Evolutionary conservation across 176 grass and related monocot genomes (phyloP), one percentile per base, ranked within the genome.

Genomic region (Thalia dealbata): DNA sequence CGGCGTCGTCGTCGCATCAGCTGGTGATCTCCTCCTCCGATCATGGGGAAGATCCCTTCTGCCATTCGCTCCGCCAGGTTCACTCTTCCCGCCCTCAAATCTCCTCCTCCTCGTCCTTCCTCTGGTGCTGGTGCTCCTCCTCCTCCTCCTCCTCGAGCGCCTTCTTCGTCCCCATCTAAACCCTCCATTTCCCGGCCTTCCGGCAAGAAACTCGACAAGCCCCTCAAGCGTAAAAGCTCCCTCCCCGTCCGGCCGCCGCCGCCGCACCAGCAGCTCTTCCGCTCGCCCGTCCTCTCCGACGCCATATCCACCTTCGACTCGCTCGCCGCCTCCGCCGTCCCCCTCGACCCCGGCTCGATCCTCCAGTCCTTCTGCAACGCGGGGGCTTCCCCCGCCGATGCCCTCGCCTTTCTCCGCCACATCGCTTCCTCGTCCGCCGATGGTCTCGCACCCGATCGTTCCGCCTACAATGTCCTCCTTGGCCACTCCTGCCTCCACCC

Each of bases 11-110:
- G n/a, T n/a, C 42, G 42, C 42, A 44, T 44, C 45, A 58, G 6
- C 35, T 43, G 19, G 12, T 15, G 16, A 7, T 16, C 1, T 38
- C 32, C 32, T n/a, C n/a, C n/a, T 27, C 32, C 18, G 43, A 28
- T 44, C 70, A 96, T 90, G 84, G 92, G 86, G 41, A 92, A 82
- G 82, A 9, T 63, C 52, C 72, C 70, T 82, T 86, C 81, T 14
- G 77, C 85, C 75, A 76, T 88, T 78, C 88, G 91, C 71, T 81
- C 86, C 24, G 64, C 86, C 16, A 96, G 87, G 77, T 14, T 78
- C 15, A 64, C 86, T 28, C 30, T 85, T 46, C 48, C 80, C 30
- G 19, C 86, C 71, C 48, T 80, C 77, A 71, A 61, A 42, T 76
- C 81, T 41, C 64, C 80, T 0, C 23, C 83, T 45, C 27, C 82